Evolutionary conservation across 139 green algal genomes (phyloP).

Genomic region (Medakamo hakoo): DNA sequence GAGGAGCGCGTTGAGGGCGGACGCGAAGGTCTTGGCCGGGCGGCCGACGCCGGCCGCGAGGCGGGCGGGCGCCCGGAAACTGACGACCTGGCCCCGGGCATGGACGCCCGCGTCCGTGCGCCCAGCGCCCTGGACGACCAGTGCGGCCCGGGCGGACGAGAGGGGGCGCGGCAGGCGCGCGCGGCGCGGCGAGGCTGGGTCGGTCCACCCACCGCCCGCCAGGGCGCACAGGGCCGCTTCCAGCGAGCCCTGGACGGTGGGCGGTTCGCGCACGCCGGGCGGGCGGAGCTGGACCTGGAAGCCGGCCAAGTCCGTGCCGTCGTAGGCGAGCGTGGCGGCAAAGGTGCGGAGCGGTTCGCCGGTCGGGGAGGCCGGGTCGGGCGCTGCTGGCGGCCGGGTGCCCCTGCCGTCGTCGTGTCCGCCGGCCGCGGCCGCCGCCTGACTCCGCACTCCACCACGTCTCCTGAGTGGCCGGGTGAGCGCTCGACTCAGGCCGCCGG

Average conservation of each 20-base stretch:
- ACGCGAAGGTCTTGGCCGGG: constrained; percentile 9
- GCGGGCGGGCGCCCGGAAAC: constrained; percentile 1
- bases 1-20: constrained; percentile 32
- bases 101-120: constrained; percentile 72
- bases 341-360: constrained; percentile 16
- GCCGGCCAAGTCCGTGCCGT: constrained; percentile 27
- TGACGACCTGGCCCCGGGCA: constrained; percentile 47
- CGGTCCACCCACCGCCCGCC: too few relatives aligned
- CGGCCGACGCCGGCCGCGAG: constrained; percentile 39
- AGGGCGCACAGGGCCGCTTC: constrained; percentile 29
- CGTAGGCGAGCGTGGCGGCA: constrained; percentile 17
- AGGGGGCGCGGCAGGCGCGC: too few relatives aligned
- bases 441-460: too few relatives aligned
- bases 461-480: too few relatives aligned
- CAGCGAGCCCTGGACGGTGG: constrained; percentile 30
- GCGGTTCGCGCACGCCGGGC: neutral
- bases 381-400: too few relatives aligned
- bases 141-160: constrained; percentile 13
- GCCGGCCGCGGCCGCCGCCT: too few relatives aligned
- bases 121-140: constrained; percentile 42
- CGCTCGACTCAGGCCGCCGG: too few relatives aligned
- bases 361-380: too few relatives aligned
- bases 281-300: constrained; percentile 26
- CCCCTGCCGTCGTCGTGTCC: too few relatives aligned
- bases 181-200: too few relatives aligned